Conservation (phyloP, 805 yeast species). For the Suhomyces xylopsoci region DNA sequence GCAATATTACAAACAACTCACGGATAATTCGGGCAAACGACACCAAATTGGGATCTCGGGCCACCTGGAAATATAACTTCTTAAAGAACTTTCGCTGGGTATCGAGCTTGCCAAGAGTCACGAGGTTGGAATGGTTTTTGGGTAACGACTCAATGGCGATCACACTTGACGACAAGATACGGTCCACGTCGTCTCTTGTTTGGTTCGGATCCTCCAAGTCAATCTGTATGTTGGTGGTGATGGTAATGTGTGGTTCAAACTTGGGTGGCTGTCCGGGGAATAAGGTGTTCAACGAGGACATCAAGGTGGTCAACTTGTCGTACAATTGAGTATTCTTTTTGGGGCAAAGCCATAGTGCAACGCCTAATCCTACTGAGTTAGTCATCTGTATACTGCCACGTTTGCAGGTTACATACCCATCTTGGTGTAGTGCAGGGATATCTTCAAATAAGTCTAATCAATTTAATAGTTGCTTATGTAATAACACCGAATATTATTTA, state of each 20-base stretch:
- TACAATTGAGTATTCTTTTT: constrained; percentile 48
- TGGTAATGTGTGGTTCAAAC: constrained; percentile 76
- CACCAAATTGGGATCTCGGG: constrained; percentile 43
- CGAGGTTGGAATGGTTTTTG: constrained; percentile 36
- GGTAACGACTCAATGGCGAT: constrained; percentile 51
- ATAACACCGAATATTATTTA: background rate
- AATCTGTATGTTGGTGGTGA: constrained; percentile 58
- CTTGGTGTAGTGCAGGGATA: background rate
- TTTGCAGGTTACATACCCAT: constrained; percentile 3
- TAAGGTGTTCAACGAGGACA: constrained; percentile 64
- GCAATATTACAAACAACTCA: constrained; percentile 52
- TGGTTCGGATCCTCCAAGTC: constrained; percentile 31
- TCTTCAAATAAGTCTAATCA: background rate
- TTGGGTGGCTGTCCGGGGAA: constrained; percentile 64
- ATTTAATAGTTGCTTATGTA: background rate
- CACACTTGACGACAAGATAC: constrained; percentile 53
- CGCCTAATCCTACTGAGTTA: constrained; percentile 24
- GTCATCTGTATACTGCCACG: background rate
- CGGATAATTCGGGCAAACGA: constrained; percentile 55
- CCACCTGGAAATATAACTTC: constrained; percentile 50
- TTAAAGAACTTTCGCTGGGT: constrained; percentile 52
- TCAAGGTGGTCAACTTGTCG: constrained; percentile 56
- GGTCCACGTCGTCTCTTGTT: constrained; percentile 54
- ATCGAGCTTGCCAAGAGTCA: constrained; percentile 41
- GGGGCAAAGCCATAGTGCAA: constrained; percentile 79